Percentiles rank a stretch among this genome's conserved stretches.
Evolutionary conservation across 352 stramenopile genomes (phyloP).

Genomic region (Albugo laibachii): DNA sequence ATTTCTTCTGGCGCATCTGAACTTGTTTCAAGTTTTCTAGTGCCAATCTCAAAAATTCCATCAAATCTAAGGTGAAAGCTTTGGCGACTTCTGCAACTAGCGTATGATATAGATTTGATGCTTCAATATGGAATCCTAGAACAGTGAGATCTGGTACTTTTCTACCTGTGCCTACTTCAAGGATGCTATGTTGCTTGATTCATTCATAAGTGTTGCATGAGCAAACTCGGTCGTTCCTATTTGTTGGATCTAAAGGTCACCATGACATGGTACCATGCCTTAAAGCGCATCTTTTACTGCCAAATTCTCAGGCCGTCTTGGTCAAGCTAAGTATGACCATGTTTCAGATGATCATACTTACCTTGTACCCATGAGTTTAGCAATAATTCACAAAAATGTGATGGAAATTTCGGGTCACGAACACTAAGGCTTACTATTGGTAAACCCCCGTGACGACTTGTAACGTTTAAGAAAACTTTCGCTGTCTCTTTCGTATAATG

Average conservation of each 20-base stretch:
- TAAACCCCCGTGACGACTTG: neutral
- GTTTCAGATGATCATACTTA: neutral
- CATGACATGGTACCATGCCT: slow-evolving; percentile 6
- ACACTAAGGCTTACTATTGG: neutral
- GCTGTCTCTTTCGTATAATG: neutral
- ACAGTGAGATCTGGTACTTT: too few relatives aligned
- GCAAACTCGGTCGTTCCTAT: slow-evolving; percentile 4
- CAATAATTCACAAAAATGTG: slow-evolving; percentile 2
- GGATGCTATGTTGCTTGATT: neutral
- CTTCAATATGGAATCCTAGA: too few relatives aligned
- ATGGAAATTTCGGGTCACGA: slow-evolving; percentile 4
- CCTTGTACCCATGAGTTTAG: slow-evolving; percentile 3
- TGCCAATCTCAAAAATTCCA: neutral
- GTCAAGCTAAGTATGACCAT: slow-evolving; percentile 1
- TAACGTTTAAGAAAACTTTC: too few relatives aligned
- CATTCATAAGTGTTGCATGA: slow-evolving; percentile 1
- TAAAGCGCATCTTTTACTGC: slow-evolving; percentile 2
- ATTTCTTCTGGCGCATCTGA: slow-evolving; percentile 4
- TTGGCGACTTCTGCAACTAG: neutral
- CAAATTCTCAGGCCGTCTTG: slow-evolving; percentile 2
- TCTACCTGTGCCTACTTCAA: slow-evolving; percentile 4
- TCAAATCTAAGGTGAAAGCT: neutral
- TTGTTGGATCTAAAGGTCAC: slow-evolving; percentile 1
- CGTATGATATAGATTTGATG: too few relatives aligned
- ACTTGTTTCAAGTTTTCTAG: neutral